Evolutionary conservation across 495 filamentous ascomycete species (phyloP), one percentile per base, ranked within the genome.

Genomic region (Aspergillus avenaceus): DNA sequence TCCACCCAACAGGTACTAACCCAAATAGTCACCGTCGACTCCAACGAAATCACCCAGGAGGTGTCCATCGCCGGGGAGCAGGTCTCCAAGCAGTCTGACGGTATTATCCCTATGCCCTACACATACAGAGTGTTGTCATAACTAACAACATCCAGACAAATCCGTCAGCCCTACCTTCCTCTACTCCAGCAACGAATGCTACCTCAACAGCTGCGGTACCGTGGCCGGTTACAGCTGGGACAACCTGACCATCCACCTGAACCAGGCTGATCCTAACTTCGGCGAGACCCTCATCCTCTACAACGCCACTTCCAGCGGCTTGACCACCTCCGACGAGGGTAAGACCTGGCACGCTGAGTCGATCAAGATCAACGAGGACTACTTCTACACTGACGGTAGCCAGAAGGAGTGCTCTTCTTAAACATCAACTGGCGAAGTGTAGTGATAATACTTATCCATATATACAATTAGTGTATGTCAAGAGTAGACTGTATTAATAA

Each of bases 381-480:
- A 40, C 24, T 54, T 54, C 31, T 32, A 42, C 8, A n/a, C n/a
- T 2, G 26, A 42, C 8, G 25, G 27, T 14, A 11, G 14, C 3
- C 24, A 32, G 14, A 18, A 32, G 11, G 37, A 56, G 13, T 63
- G 53, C 48, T 78, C 73, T 19, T 69, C 68, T 21, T 45, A 45
- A 11, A 21, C n/a, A n/a, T n/a, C n/a, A n/a, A n/a, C n/a, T n/a
- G n/a, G n/a, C n/a, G n/a, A n/a, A n/a, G n/a, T n/a, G n/a, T n/a
- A n/a, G n/a, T n/a, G n/a, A n/a, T n/a, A n/a, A n/a, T n/a, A n/a
- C n/a, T n/a, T n/a, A n/a, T n/a, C n/a, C n/a, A n/a, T n/a, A n/a
- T n/a, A n/a, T n/a, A n/a, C n/a, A n/a, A n/a, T n/a, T n/a, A n/a
- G n/a, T n/a, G n/a, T n/a, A n/a, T n/a, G n/a, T n/a, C n/a, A n/a